Evolutionary conservation across 768 basidiomycete genomes (phyloP), one percentile per base, ranked within the genome.

Genomic region (Dacryopinax spathularia): DNA sequence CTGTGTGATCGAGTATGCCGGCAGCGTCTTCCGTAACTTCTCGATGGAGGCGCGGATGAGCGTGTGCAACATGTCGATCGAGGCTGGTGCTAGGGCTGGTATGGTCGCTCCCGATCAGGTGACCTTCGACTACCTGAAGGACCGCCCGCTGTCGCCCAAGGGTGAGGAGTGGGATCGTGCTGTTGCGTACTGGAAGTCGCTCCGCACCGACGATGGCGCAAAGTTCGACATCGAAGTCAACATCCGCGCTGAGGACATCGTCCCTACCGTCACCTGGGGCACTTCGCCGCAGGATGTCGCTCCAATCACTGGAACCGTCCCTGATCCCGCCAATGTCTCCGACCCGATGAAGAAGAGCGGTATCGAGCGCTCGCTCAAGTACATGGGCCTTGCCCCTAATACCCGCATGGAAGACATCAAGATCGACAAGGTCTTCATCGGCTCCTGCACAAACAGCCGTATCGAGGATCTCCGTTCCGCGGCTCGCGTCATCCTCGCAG

Each of bases 11-110:
- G 91, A 94, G 75, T 94, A 88, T 70, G 84, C 89, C 63, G 91
- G 91, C n/a, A 88, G 86, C 7, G 87, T 90, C 62, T 88, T 91
- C 75, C 85, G 88, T 64, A 80, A 78, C 20, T 84, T 91, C 70
- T 86, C 85, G 70, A 91, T 93, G 88, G 91, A 94, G 73, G 89
- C 88, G 36, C 84, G 91, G 60, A 91, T 88, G 88, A 88, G 86
- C 69, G 85, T 85, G 66, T 92, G 91, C 77, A 94, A 94, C 76
- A 93, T 94, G 91, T 92, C 90, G 65, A 93, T 94, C 70, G 91
- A 94, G 73, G 91, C 86, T 63, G 91, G 91, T 69, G 91, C 91
- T 68, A 83, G 91, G 69, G 91, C 91, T 12, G 91, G 91, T 61
- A 91, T 94, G 90, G 81, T 94, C 64, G 91, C 89, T 18, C 91